phyloP scores from a whole-genome alignment of 2,329 filamentous ascomycete genomes.

The Trichoderma atroviride region DNA sequence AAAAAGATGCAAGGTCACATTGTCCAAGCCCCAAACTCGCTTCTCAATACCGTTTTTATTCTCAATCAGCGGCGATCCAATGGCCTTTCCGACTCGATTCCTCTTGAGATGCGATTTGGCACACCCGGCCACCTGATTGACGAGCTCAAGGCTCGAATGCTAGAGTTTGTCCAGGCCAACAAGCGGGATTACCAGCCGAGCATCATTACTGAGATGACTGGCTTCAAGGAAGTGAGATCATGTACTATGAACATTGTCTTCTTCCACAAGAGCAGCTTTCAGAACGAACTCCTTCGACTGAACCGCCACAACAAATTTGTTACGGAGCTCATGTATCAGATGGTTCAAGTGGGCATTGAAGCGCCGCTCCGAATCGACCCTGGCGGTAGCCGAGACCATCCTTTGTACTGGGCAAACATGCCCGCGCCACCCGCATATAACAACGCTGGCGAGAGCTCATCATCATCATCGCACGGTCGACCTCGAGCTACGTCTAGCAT shows the following conservation, averaged over 20 bases:
- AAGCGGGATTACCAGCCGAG: constrained; percentile 88
- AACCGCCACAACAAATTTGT: constrained; percentile 93
- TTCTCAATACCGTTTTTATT: constrained; percentile 91
- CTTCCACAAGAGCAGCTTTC: constrained; percentile 97
- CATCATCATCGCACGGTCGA: constrained; percentile 11
- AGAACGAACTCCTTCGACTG: constrained; percentile 89
- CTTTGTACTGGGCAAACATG: constrained; percentile 56
- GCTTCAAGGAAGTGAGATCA: constrained; percentile 79
- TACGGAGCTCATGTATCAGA: constrained; percentile 83
- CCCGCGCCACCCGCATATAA: constrained; percentile 42
- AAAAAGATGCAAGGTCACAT: constrained; percentile 98
- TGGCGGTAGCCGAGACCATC: constrained; percentile 69
- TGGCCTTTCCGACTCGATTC: constrained; percentile 81
- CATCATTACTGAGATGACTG: constrained; percentile 81
- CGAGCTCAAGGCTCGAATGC: constrained; percentile 73
- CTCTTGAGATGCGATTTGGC: constrained; percentile 84
- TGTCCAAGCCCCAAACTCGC: constrained; percentile 92
- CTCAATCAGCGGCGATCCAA: constrained; percentile 92
- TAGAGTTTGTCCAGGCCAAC: constrained; percentile 80
- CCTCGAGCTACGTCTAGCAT: constrained; percentile 28
- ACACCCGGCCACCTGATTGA: constrained; percentile 84
- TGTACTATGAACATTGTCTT: constrained; percentile 91
- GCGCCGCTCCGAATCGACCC: constrained; percentile 65
- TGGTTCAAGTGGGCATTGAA: constrained; percentile 83
- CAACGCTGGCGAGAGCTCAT: constrained; percentile 30